Evolutionary conservation across 2,329 filamentous ascomycete genomes (phyloP), one percentile per base, ranked within the genome.

Genomic region (Phyllosticta citriasiana): DNA sequence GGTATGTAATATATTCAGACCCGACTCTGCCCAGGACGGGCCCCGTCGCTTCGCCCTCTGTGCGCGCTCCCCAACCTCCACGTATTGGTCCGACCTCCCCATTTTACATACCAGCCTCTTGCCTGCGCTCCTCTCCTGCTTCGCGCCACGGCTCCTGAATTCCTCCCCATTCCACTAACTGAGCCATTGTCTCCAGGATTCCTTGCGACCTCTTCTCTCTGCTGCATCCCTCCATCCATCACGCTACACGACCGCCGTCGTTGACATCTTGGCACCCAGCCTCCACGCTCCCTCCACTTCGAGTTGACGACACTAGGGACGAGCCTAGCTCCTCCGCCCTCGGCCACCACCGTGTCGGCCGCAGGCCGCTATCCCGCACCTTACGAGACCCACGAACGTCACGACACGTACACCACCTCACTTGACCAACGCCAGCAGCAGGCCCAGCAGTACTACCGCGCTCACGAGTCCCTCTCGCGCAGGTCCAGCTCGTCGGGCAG

Each of bases 401-500:
- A 70, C 68, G 69, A 70, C 62, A 67, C 68, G 55, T 73, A 73
- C 65, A 70, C 68, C 59, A 72, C 72, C 63, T 73, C 73, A 33
- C 66, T 73, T 61, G 72, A 74, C 73, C 73, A 74, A 72, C 73
- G 73, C 71, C 73, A 75, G 72, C 73, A 75, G 67, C 71, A 73
- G 66, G 70, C 71, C 63, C 68, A 68, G 59, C 68, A 71, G 54
- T 71, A 67, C 66, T 70, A 71, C 62, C 69, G 69, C 62, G 66
- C 68, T 50, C 67, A 71, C 60, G 68, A 72, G 66, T 68, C 72
- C 62, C 69, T 67, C 65, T 78, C 77, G 66, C 79, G 77, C 66
- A 78, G 79, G 19, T 79, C 80, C 26, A 82, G 78, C 65, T 80
- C 79, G 27, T 78, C 80, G 25, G 80, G 77, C 62, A 82, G 80